A percentile compares a stretch with the other conserved stretches of the same genome.
These are phyloP conservation scores for Trichoderma sp. DNA, from an alignment of 2,329 filamentous ascomycete species.

Conservation along the genomic window DNA sequence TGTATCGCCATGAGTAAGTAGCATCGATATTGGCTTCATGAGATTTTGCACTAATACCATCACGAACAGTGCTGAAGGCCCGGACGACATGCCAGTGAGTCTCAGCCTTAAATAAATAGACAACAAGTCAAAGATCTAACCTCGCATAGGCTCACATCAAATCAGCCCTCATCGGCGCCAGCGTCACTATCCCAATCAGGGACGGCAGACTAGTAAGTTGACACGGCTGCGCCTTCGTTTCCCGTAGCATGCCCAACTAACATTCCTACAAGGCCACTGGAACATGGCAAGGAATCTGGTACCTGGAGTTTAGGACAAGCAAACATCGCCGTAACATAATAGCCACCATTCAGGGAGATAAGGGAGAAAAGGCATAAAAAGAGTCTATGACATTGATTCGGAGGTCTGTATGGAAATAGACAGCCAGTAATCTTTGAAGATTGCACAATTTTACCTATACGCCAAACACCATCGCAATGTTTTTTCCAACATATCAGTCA, in stretches of 20 bases:
- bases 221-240: background rate
- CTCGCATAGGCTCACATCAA: constrained; percentile 78
- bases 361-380: constrained; percentile 67
- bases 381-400: constrained; percentile 9
- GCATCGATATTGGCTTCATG: background rate
- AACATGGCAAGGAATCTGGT: constrained; percentile 90
- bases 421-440: background rate
- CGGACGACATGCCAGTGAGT: constrained; percentile 86
- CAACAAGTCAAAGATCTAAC: background rate
- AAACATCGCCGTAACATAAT: constrained; percentile 81
- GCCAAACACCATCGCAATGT: constrained; percentile 40
- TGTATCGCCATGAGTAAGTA: constrained; percentile 70
- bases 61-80: constrained; percentile 69
- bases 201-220: constrained; percentile 69
- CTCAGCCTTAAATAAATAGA: background rate
- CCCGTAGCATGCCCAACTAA: background rate
- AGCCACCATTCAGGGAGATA: constrained; percentile 91
- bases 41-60: background rate
- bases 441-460: constrained; percentile 25
- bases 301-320: constrained; percentile 78
- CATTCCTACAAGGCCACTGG: constrained; percentile 49
- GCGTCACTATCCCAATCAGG: constrained; percentile 84
- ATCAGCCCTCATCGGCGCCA: constrained; percentile 82
- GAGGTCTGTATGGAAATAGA: constrained; percentile 9
- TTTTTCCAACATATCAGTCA: constrained; percentile 26